A percentile compares a stretch with the other conserved stretches of the same genome.
Evolutionary conservation across 805 yeast genomes (phyloP).

Genomic region (Tetrapisispora phaffii): DNA sequence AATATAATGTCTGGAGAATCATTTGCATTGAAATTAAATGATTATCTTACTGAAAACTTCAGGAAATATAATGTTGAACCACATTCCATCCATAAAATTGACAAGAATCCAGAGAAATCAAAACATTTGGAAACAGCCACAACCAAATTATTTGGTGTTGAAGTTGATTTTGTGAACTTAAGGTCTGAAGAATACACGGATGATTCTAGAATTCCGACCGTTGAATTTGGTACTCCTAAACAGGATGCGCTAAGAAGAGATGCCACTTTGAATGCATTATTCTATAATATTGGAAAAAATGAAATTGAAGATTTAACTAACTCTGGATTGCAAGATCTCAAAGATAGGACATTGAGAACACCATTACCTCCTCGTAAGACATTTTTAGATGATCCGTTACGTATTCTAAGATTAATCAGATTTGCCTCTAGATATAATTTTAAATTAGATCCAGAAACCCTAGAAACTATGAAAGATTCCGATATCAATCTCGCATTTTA

Average conservation of each 20-base stretch:
- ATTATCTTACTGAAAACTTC: slow-evolving; percentile 35
- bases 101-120: slow-evolving; percentile 87
- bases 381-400: slow-evolving; percentile 85
- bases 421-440: slow-evolving; percentile 77
- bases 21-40: slow-evolving; percentile 60
- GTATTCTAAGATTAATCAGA: slow-evolving; percentile 76
- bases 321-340: slow-evolving; percentile 62
- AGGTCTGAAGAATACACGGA: slow-evolving; percentile 79
- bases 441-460: slow-evolving; percentile 46
- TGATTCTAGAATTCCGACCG: slow-evolving; percentile 76
- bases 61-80: slow-evolving; percentile 25
- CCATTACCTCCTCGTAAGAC: slow-evolving; percentile 82
- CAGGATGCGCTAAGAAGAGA: slow-evolving; percentile 91
- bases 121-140: slow-evolving; percentile 97
- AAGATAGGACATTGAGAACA: slow-evolving; percentile 65
- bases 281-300: slow-evolving; percentile 64
- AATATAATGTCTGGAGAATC: slow-evolving; percentile 77
- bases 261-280: slow-evolving; percentile 88
- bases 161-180: slow-evolving; percentile 87
- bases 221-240: slow-evolving; percentile 78
- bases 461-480: slow-evolving; percentile 52
- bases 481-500: slow-evolving; percentile 50
- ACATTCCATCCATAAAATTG: slow-evolving; percentile 63
- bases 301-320: slow-evolving; percentile 79
- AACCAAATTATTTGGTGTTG: slow-evolving; percentile 72